Evolutionary conservation across 495 filamentous ascomycete species (phyloP).

Genomic region (Hypoxylon trugodes): DNA sequence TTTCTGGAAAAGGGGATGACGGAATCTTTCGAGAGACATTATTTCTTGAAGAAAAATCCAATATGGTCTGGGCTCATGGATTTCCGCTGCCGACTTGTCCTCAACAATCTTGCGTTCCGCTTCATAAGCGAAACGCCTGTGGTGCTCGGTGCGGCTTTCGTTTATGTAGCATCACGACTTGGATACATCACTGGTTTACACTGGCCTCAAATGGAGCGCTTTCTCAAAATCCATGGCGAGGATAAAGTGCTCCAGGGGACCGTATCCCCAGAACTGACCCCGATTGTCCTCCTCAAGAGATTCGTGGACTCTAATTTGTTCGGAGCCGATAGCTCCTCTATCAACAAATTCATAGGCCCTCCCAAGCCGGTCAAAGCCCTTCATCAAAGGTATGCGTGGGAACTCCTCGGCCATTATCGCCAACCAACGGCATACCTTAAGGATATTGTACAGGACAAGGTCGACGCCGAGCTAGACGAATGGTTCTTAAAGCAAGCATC

Average conservation of each 20-base stretch:
- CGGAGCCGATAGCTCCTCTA: neutral
- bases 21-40: slow-evolving; percentile 22
- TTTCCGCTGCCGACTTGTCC: slow-evolving; percentile 39
- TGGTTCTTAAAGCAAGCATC: neutral
- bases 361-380: slow-evolving; percentile 1
- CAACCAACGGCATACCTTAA: neutral
- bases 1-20: neutral
- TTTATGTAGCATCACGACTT: slow-evolving; percentile 24
- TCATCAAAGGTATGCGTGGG: neutral
- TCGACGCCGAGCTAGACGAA: neutral
- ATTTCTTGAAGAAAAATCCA: slow-evolving; percentile 39
- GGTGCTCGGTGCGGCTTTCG: slow-evolving; percentile 29
- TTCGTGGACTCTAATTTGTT: neutral
- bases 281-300: slow-evolving; percentile 16
- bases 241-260: slow-evolving; percentile 14
- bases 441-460: slow-evolving; percentile 1
- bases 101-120: slow-evolving; percentile 37
- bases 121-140: slow-evolving; percentile 23
- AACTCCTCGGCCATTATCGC: neutral
- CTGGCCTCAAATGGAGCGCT: slow-evolving; percentile 19
- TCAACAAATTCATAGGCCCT: neutral
- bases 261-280: neutral
- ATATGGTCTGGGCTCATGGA: slow-evolving; percentile 40
- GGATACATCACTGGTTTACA: neutral
- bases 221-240: slow-evolving; percentile 6